Evolutionary conservation across 805 yeast species (phyloP).

Genomic region (Candida ortonii): DNA sequence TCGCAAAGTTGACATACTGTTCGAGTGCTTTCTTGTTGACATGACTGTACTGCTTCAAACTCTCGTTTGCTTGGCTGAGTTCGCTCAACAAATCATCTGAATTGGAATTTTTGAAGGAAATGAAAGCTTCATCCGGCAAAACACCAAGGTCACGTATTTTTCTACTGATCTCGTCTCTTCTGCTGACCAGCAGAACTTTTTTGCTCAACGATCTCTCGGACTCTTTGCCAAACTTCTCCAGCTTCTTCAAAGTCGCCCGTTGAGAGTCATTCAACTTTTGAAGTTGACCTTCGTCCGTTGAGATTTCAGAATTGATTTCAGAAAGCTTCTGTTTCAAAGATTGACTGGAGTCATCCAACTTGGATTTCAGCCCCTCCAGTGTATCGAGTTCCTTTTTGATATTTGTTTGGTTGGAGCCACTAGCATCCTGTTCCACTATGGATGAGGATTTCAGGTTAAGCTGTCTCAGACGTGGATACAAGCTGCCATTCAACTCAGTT

Average conservation of each 20-base stretch:
- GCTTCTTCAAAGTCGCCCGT: conserved; percentile 45
- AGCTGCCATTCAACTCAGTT: conserved; percentile 57
- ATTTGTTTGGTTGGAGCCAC: conserved; percentile 13
- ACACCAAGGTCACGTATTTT: conserved; percentile 84
- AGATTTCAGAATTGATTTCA: conserved; percentile 31
- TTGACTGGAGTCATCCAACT: conserved; percentile 31
- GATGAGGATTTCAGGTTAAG: conserved; percentile 23
- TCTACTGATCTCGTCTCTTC: conserved; percentile 70
- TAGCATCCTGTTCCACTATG: conserved; percentile 8
- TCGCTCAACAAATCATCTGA: conserved; percentile 53
- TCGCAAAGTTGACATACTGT: conserved; percentile 69
- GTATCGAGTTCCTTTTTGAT: conserved; percentile 20
- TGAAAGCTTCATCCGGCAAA: conserved; percentile 80
- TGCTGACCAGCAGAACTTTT: conserved; percentile 52
- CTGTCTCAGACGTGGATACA: conserved; percentile 49
- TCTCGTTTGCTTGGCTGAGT: conserved; percentile 53
- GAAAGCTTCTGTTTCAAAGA: conserved; percentile 30
- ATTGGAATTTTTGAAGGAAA: conserved; percentile 37
- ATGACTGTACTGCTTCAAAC: conserved; percentile 63
- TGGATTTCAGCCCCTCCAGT: conserved; percentile 8
- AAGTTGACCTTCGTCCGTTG: conserved; percentile 37
- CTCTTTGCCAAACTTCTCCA: conserved; percentile 60
- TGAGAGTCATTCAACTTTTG: conserved; percentile 58
- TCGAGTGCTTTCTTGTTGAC: conserved; percentile 89
- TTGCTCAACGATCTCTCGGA: conserved; percentile 64